These are phyloP conservation scores for Boletus chippewaensis DNA, from an alignment of 1,284 basidiomycete genomes.

Conservation along the genomic window DNA sequence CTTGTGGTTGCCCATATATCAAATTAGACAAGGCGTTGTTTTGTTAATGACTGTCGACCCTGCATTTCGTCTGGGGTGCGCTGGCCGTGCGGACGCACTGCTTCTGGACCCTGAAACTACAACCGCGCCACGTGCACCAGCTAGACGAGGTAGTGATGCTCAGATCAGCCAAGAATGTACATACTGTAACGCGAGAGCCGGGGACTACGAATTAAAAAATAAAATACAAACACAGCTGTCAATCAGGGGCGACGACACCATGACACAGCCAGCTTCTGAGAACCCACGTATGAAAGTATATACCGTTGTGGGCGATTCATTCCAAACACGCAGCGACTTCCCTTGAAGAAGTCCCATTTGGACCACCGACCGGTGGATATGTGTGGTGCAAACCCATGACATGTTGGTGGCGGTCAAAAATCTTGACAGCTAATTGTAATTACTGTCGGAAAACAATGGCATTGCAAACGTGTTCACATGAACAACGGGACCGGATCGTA, in stretches of 20 bases:
- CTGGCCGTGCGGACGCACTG: conserved; percentile 26
- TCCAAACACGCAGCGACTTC: neutral
- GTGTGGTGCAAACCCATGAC: conserved; percentile 9
- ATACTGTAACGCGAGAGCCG: neutral
- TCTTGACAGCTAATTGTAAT: conserved; percentile 18
- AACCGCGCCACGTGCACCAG: conserved; percentile 9
- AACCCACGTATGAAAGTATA: neutral
- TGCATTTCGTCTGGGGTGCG: conserved; percentile 19
- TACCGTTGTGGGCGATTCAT: neutral
- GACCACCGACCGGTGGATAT: conserved; percentile 10
- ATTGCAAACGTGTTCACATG: conserved; percentile 5
- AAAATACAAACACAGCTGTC: conserved; percentile 2
- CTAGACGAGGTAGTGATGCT: conserved; percentile 2
- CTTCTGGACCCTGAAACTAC: conserved; percentile 22
- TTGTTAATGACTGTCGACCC: conserved; percentile 19
- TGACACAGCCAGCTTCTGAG: neutral
- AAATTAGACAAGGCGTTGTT: conserved; percentile 23
- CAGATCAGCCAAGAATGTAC: neutral
- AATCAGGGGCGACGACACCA: conserved; percentile 14
- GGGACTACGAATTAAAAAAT: neutral
- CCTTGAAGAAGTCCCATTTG: conserved; percentile 2
- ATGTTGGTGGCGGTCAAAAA: conserved; percentile 9
- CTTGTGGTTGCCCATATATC: conserved; percentile 23
- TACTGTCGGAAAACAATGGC: conserved; percentile 2
- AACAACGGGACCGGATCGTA: conserved; percentile 2